Percentiles rank a stretch among this genome's conserved stretches.
phyloP scores from a whole-genome alignment of 1,284 basidiomycete species.

The Veloporphyrellus conicus region DNA sequence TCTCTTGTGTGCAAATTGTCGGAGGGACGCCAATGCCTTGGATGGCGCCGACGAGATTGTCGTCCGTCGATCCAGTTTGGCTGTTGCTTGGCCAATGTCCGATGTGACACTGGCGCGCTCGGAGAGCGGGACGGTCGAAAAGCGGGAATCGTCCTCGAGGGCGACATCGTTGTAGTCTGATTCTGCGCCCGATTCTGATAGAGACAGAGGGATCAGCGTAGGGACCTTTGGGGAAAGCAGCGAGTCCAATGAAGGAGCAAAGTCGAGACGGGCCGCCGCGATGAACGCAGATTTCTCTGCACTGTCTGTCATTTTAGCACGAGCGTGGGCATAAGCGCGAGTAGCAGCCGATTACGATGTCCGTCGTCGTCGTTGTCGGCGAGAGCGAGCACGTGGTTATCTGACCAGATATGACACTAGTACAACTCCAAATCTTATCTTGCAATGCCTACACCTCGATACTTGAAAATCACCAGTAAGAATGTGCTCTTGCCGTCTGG shows the following conservation, averaged over 20 bases:
- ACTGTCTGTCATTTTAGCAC: conserved; percentile 18
- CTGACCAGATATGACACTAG: no score
- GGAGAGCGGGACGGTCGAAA: conserved; percentile 52
- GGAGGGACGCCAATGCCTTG: conserved; percentile 24
- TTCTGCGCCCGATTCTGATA: conserved; percentile 44
- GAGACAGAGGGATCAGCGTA: conserved; percentile 18
- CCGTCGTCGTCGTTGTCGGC: conserved; percentile 6
- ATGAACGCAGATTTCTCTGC: conserved; percentile 9
- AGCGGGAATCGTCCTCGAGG: conserved; percentile 54
- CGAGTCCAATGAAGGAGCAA: conserved; percentile 35
- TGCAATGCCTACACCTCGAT: conserved; percentile 17
- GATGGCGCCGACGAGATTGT: conserved; percentile 30
- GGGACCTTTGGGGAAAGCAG: conserved; percentile 40
- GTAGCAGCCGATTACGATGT: background rate
- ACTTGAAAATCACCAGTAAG: conserved; percentile 40
- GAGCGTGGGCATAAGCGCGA: background rate
- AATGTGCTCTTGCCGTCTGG: conserved; percentile 59
- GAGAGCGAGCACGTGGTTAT: conserved; percentile 8
- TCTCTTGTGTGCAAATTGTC: conserved; percentile 49
- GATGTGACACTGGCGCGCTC: conserved; percentile 31
- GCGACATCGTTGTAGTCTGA: conserved; percentile 60
- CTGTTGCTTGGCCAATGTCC: conserved; percentile 11
- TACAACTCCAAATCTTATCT: background rate
- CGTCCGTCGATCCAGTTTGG: conserved; percentile 24
- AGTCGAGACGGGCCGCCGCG: conserved; percentile 10